Conservation (phyloP, 1,284 basidiomycete species). For the Vanrija pseudolonga region DNA sequence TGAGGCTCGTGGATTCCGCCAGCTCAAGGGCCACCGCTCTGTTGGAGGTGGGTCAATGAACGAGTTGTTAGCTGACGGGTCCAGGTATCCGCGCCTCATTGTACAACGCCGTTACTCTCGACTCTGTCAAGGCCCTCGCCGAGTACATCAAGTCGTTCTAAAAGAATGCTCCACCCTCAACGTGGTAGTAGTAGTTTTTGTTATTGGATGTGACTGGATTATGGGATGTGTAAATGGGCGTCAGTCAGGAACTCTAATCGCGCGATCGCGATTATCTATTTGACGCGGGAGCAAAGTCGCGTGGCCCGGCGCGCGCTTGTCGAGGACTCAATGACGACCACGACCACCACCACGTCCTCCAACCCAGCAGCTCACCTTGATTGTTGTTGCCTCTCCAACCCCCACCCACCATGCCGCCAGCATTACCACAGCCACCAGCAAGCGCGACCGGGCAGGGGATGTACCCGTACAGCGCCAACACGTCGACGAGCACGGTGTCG, state of each 20-base stretch:
- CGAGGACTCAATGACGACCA: too few relatives aligned
- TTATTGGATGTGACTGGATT: too few relatives aligned
- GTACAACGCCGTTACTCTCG: conserved; percentile 90
- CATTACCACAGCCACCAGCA: background rate
- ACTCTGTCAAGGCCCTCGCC: conserved; percentile 57
- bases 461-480: conserved; percentile 16
- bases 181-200: background rate
- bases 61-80: conserved; percentile 1
- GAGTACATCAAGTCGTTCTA: conserved; percentile 53
- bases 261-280: too few relatives aligned
- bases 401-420: background rate
- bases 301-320: too few relatives aligned
- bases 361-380: too few relatives aligned
- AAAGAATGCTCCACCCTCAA: background rate
- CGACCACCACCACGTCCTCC: too few relatives aligned
- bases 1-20: conserved; percentile 70
- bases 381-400: background rate
- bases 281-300: too few relatives aligned
- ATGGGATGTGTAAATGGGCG: too few relatives aligned
- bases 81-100: conserved; percentile 81
- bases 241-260: too few relatives aligned
- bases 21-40: conserved; percentile 79
- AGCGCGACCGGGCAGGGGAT: background rate
- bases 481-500: conserved; percentile 10
- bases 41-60: conserved; percentile 55